Conservation (phyloP, 108 stramenopile genomes). For the Cyclotella kingstonii region DNA sequence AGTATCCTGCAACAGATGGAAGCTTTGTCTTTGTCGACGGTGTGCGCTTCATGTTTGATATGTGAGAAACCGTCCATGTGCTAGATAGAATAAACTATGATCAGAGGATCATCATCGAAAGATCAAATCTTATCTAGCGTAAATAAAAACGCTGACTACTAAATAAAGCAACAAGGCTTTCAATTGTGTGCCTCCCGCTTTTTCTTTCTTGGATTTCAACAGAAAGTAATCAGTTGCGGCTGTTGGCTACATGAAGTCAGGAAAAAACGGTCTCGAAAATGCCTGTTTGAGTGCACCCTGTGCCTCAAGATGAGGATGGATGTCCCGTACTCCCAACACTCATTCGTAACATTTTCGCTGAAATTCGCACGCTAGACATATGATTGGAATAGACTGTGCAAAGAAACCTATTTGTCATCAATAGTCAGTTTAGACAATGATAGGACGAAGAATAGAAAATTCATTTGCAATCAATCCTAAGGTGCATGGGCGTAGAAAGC, state of each 20-base stretch:
- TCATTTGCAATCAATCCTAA: too few relatives aligned
- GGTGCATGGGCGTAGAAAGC: too few relatives aligned
- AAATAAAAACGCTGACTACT: neutral
- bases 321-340: conserved; percentile 46
- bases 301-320: conserved; percentile 46
- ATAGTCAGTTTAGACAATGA: too few relatives aligned
- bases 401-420: too few relatives aligned
- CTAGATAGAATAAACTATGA: neutral
- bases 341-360: conserved; percentile 44
- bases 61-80: conserved; percentile 9
- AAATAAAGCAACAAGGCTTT: neutral
- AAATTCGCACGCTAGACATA: conserved; percentile 23
- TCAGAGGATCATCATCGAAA: neutral
- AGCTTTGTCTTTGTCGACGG: conserved; percentile 42
- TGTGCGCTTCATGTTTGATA: conserved; percentile 47
- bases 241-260: conserved; percentile 39
- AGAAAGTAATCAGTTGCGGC: conserved; percentile 28
- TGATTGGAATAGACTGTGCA: conserved; percentile 16
- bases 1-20: conserved; percentile 54
- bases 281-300: conserved; percentile 28
- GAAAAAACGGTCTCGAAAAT: conserved; percentile 51
- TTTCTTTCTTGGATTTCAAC: conserved; percentile 26
- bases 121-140: neutral
- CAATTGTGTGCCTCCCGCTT: neutral
- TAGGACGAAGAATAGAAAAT: too few relatives aligned